Evolutionary conservation across 768 basidiomycete species (phyloP).

Genomic region (Cytidiella melzeri): DNA sequence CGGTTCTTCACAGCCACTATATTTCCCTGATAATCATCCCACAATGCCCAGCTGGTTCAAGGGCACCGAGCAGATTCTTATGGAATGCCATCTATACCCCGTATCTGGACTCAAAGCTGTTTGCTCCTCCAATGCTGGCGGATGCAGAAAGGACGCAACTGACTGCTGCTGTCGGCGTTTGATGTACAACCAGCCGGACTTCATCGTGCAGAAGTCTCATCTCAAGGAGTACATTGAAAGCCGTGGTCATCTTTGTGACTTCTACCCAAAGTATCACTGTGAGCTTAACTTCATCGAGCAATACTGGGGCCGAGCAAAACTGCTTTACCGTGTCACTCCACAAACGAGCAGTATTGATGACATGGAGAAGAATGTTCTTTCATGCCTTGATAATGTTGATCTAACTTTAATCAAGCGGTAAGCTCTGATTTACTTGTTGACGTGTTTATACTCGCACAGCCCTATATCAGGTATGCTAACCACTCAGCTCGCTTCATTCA

Average conservation of each 20-base stretch:
- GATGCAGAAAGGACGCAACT: too few species aligned
- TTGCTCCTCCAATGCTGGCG: too few species aligned
- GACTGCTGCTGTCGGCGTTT: too few species aligned
- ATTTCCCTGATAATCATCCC: too few species aligned
- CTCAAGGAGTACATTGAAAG: constrained; percentile 6
- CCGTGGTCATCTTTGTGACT: constrained; percentile 7
- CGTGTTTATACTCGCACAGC: constrained; percentile 4
- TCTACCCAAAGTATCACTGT: too few species aligned
- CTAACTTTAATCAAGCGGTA: constrained; percentile 16
- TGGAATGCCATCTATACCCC: constrained; percentile 8
- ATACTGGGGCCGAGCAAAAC: constrained; percentile 25
- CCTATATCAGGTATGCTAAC: constrained; percentile 23
- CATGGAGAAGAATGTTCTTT: constrained; percentile 6
- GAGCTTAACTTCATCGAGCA: too few species aligned
- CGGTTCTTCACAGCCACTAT: too few species aligned
- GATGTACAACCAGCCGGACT: too few species aligned
- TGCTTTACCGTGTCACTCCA: constrained; percentile 17
- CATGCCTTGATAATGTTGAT: constrained; percentile 9
- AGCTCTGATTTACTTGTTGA: background rate
- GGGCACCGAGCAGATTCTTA: too few species aligned
- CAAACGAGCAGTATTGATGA: constrained; percentile 15
- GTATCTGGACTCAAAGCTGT: constrained; percentile 13
- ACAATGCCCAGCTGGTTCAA: too few species aligned
- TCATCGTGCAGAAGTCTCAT: too few species aligned
- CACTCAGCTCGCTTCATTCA: constrained; percentile 20